These are phyloP conservation scores for Rhododendron ferrugineum DNA, from an alignment of 148 eudicot species.

Conservation along the genomic window DNA sequence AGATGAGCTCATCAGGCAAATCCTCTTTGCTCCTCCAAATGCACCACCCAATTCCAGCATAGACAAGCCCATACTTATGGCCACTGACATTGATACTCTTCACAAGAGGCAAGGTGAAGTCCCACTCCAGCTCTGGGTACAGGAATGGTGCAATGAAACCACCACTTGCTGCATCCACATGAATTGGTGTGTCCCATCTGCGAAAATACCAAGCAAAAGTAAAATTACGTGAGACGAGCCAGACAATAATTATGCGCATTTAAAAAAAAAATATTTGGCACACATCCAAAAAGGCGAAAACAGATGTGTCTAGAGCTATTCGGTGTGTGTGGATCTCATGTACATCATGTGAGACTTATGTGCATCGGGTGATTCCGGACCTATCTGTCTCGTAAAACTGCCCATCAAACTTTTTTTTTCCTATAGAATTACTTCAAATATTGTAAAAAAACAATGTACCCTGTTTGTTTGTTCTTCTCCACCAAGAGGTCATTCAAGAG, in stretches of 20 bases:
- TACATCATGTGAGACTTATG: background rate
- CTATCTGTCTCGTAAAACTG: background rate
- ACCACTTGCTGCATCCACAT: conserved; percentile 84
- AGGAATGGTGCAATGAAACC: conserved; percentile 76
- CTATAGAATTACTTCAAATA: background rate
- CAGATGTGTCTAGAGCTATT: background rate
- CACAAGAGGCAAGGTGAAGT: conserved; percentile 56
- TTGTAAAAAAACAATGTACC: background rate
- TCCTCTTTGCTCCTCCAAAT: conserved; percentile 68
- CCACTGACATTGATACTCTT: conserved; percentile 79
- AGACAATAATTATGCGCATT: background rate
- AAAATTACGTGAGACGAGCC: background rate
- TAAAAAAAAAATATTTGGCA: background rate
- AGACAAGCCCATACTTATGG: conserved; percentile 70
- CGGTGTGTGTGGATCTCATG: background rate
- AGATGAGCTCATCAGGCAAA: conserved; percentile 78
- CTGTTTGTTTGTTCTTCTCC: conserved; percentile 9
- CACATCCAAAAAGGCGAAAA: background rate
- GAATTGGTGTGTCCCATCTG: conserved; percentile 81
- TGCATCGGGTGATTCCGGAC: background rate
- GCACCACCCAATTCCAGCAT: conserved; percentile 76
- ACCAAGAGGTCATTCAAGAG: conserved; percentile 12
- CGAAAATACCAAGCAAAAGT: background rate
- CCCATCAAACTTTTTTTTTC: background rate
- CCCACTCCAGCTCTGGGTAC: conserved; percentile 74